Base-by-base conservation (phyloP, 148 eudicot genomes). In the Camellia lanceoleosa region DNA sequence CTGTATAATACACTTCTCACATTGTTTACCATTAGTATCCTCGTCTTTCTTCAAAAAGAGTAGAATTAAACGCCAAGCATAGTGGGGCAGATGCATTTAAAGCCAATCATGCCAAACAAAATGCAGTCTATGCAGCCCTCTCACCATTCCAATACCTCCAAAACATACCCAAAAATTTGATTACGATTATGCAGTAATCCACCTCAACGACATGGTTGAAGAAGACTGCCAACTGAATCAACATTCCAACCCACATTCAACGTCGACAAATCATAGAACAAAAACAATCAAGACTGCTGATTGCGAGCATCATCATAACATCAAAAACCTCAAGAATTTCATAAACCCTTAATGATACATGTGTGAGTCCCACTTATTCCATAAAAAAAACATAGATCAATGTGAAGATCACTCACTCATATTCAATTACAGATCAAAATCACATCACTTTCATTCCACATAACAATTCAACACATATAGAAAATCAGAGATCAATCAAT, bases 341-440 rank as follows among this genome's bases (percentile, higher is more conserved):
- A 11, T 76, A 74, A 30, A 63, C 60, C 52, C 52, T 54, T 59
- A 47, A 47, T 47, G 51, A 47, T 47, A 47, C 51, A 4, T 47
- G 51, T 1, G 49, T 8, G 9, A 54, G 55, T 18, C 30, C 30
- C 41, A 18, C 64, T 54, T 38, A 16, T 13, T 44, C 3, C 0
- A 15, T 3, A 23, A 49, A 67, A 38, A 23, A 23, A 77, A 77
- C 63, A 30, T 55, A 64, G 79, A 49, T 77, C 73, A 10, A 67
- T 16, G 62, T 38, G 20, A 16, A 77, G 73, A 77, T 18, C 10
- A 63, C 30, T 75, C n/a, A 59, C 79, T 7, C 60, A 23, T 19
- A 43, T 11, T 65, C 44, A 65, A 49, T 23, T 30, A 18, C 63
- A 41, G 72, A 78, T 78, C 73, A 56, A 41, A 52, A 47, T 47